Base-by-base conservation (phyloP, 768 basidiomycete species). In the Kwoniella dejecticola region DNA sequence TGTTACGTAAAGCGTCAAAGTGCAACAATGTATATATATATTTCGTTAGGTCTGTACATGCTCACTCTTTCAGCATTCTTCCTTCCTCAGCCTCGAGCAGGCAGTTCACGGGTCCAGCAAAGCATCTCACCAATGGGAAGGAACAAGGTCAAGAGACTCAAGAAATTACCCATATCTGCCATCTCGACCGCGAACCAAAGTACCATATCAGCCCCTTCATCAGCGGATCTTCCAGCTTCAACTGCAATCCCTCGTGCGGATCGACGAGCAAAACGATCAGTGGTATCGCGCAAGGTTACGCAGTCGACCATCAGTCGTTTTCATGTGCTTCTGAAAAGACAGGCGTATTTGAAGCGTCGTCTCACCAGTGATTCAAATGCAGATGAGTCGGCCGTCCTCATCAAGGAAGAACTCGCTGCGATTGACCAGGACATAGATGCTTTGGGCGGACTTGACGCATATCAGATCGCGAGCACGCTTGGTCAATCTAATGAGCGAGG, bases 401-500 rank as follows among this genome's bases (percentile, higher is more conserved):
- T 36, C 33, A 15, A 56, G 61, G 42, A 23, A 42, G 33, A 31
- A 4, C 47, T 54, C 21, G 53, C n/a, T 29, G 81, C 83, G n/a
- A 81, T 91, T 15, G 84, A 88, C 41, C 60, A 77, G 13, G 83
- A 89, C 70, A 86, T 95, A 17, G 82, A 83, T 2, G 79, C 79
- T 12, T 80, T 90, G n/a, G 92, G 92, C 3, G 92, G 91, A 1
- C 72, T 96, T 36, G 85, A 86, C 55, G 81, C 81, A 24, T 96
- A 96, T 76, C 92, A 96, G 75, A 83, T 81, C 38, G 90, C 92
- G 84, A 93, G 91, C 30, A 83, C 80, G 55, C 82, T 89, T 15
- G 93, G 93, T 1, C 93, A 96, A 73, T 84, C 85, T 2, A 82
- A 79, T 7, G 89, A 91, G 61, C 82, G 93, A 53, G 93, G 93